Percentiles rank a stretch among this genome's conserved stretches.
phyloP scores from a whole-genome alignment of 441 rosid species.

The Mallotus repandus region DNA sequence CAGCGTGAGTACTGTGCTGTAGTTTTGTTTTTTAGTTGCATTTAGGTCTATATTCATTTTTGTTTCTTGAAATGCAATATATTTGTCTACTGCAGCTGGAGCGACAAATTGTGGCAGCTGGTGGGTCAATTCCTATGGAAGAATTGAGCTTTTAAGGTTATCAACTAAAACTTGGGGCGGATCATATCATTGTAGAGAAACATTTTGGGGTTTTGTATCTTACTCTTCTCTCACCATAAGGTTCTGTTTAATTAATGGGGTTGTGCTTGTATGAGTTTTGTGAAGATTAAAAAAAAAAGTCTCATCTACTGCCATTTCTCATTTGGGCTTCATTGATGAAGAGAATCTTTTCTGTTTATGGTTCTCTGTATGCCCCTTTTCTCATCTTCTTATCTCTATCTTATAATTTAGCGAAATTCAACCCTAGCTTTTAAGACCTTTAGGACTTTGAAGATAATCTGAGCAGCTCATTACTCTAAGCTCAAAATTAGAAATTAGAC shows the following conservation, averaged over 20 bases:
- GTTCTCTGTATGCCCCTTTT: not conserved
- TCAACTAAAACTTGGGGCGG: conserved; percentile 8
- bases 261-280: conserved; percentile 27
- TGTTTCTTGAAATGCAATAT: conserved; percentile 3
- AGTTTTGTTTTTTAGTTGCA: conserved; percentile 4
- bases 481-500: not conserved
- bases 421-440: not conserved
- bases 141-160: conserved; percentile 44
- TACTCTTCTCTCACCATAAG: conserved; percentile 12
- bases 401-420: not conserved
- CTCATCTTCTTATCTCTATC: not conserved
- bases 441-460: not conserved
- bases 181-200: conserved; percentile 23
- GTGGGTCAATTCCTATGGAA: conserved; percentile 64
- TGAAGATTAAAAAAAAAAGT: conserved; percentile 4
- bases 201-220: conserved; percentile 8
- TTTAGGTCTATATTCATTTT: not conserved
- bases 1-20: conserved; percentile 41
- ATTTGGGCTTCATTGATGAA: conserved; percentile 12
- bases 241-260: conserved; percentile 21
- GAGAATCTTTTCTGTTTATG: conserved; percentile 5
- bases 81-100: conserved; percentile 57
- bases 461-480: not conserved
- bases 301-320: conserved; percentile 11
- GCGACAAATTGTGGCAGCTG: conserved; percentile 86